These are phyloP conservation scores for Skeletonema tropicum DNA, from an alignment of 108 stramenopile genomes.

Conservation along the genomic window DNA sequence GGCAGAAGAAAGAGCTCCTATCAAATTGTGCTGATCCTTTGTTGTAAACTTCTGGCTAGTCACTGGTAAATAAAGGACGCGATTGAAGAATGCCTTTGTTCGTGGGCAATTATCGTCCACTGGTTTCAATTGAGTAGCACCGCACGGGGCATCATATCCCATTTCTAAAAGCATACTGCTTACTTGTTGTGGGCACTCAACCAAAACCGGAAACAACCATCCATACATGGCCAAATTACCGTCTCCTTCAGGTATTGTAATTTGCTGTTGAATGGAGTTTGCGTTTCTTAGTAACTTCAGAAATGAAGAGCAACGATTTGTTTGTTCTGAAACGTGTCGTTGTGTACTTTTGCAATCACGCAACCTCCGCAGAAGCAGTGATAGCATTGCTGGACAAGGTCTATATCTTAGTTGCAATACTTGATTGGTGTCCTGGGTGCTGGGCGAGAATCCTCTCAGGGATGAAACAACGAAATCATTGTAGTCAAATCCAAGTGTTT, in stretches of 20 bases:
- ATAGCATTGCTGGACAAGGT: constrained; percentile 64
- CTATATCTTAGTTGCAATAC: constrained; percentile 53
- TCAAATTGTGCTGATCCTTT: constrained; percentile 36
- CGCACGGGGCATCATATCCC: constrained; percentile 72
- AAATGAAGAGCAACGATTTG: constrained; percentile 31
- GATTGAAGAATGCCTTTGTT: constrained; percentile 47
- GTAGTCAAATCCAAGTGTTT: constrained; percentile 52
- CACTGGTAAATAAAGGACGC: constrained; percentile 78
- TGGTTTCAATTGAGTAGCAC: constrained; percentile 75
- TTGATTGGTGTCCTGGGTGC: neutral
- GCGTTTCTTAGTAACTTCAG: neutral
- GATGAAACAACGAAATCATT: constrained; percentile 56
- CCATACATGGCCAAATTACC: constrained; percentile 36
- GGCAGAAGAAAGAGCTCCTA: constrained; percentile 16
- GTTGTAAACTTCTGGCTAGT: constrained; percentile 39
- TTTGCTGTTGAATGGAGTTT: constrained; percentile 14
- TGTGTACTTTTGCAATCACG: constrained; percentile 36
- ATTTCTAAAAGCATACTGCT: constrained; percentile 39
- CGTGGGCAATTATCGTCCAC: constrained; percentile 10
- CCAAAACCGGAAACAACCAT: constrained; percentile 64
- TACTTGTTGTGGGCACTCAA: constrained; percentile 35
- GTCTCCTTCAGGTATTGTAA: constrained; percentile 11
- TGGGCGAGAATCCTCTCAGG: constrained; percentile 63
- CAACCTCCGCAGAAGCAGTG: constrained; percentile 61
- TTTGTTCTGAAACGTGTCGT: constrained; percentile 24